These are phyloP conservation scores for Suhomyces anneliseae DNA, from an alignment of 1,139 yeast genomes.

Conservation along the genomic window DNA sequence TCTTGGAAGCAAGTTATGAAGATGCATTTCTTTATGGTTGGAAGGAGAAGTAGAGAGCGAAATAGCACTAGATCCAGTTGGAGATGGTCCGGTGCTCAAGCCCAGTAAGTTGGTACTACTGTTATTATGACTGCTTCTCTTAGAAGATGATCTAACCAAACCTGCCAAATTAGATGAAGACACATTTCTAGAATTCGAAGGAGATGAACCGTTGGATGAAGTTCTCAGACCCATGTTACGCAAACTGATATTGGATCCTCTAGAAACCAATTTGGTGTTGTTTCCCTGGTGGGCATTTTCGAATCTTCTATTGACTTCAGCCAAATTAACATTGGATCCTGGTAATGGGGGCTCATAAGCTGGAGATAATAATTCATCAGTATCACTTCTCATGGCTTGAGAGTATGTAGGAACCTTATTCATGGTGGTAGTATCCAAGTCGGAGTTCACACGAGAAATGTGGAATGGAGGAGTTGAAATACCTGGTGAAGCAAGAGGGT, in stretches of 20 bases:
- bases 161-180: slow-evolving; percentile 26
- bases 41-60: slow-evolving; percentile 14
- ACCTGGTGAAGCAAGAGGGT: slow-evolving; percentile 31
- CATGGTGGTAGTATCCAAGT: slow-evolving; percentile 29
- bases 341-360: slow-evolving; percentile 59
- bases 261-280: slow-evolving; percentile 13
- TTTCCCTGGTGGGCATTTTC: slow-evolving; percentile 16
- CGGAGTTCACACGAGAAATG: slow-evolving; percentile 60
- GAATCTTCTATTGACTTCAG: slow-evolving; percentile 25
- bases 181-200: slow-evolving; percentile 28
- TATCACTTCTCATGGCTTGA: slow-evolving; percentile 62
- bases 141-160: slow-evolving; percentile 14
- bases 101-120: neutral
- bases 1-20: slow-evolving; percentile 3
- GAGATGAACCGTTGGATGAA: slow-evolving; percentile 29
- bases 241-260: slow-evolving; percentile 24
- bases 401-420: slow-evolving; percentile 81
- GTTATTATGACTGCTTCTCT: slow-evolving; percentile 8
- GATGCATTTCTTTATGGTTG: neutral
- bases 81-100: neutral
- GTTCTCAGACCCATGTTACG: slow-evolving; percentile 15
- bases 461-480: slow-evolving; percentile 53
- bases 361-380: slow-evolving; percentile 59
- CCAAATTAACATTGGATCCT: slow-evolving; percentile 37
- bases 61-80: neutral